Evolutionary conservation across 331 rosid genomes (phyloP).

Genomic region (Saraca asoca): DNA sequence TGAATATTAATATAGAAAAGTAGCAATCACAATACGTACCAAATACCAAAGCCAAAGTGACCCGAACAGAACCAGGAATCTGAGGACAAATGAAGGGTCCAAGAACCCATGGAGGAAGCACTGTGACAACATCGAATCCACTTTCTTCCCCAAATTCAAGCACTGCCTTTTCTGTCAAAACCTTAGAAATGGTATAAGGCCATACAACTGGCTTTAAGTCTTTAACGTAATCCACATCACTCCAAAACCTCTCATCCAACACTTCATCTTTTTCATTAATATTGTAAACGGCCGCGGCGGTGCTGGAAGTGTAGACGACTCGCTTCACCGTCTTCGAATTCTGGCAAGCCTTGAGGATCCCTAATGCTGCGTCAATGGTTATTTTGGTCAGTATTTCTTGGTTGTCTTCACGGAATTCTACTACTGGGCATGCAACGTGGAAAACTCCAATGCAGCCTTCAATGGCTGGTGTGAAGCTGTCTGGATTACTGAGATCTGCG

Average conservation of each 20-base stretch:
- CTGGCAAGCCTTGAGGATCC: slow-evolving; percentile 39
- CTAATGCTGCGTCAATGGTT: slow-evolving; percentile 43
- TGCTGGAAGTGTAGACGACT: slow-evolving; percentile 51
- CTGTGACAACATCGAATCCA: slow-evolving; percentile 65
- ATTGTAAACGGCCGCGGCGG: slow-evolving; percentile 23
- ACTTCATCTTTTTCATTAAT: slow-evolving; percentile 23
- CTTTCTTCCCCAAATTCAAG: slow-evolving; percentile 42
- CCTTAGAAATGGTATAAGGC: no score
- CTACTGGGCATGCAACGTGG: slow-evolving; percentile 46
- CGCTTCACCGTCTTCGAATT: slow-evolving; percentile 43
- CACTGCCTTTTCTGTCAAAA: no score
- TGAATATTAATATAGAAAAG: no score
- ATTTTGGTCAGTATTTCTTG: slow-evolving; percentile 38
- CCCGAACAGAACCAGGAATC: slow-evolving; percentile 45
- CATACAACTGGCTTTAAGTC: not conserved
- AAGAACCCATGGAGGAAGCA: slow-evolving; percentile 52
- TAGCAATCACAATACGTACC: no score
- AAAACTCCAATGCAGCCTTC: slow-evolving; percentile 57
- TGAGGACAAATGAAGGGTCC: slow-evolving; percentile 69
- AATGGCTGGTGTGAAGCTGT: slow-evolving; percentile 47
- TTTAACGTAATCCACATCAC: slow-evolving; percentile 1
- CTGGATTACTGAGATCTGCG: slow-evolving; percentile 46
- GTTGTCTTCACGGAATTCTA: slow-evolving; percentile 36
- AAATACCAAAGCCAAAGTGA: slow-evolving; percentile 32
- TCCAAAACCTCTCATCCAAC: slow-evolving; percentile 10